Base-by-base conservation (phyloP, 2,329 filamentous ascomycete species). In the Colletotrichum sp. region DNA sequence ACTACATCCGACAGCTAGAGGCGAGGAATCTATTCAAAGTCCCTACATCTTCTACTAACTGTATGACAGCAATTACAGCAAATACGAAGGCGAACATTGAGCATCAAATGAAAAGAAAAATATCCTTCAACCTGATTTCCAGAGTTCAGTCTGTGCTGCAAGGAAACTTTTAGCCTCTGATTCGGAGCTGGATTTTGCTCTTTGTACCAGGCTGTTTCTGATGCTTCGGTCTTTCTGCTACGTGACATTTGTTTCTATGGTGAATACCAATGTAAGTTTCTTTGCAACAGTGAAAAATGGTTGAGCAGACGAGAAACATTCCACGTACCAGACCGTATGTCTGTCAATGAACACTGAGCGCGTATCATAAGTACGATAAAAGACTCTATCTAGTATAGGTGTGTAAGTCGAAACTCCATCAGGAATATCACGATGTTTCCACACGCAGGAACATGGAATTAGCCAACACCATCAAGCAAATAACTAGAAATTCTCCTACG, bases 301-400 rank as follows among this genome's bases (percentile, higher is more conserved):
- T n/a, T n/a, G 1, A n/a, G 0, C 3, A 0, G 38, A n/a, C 9
- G 5, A 48, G 38, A 10, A 43, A 7, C 5, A 48, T n/a, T 0
- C 3, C 18, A n/a, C 8, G 6, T 12, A n/a, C 18, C 5, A n/a
- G 5, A 48, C 18, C 18, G 38, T 48, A 9, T 48, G 38, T 4
- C 38, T n/a, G 18, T 48, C 0, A 12, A 48, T 5, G 38, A 48
- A 6, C 18, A 48, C 1, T n/a, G 9, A 48, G 0, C 4, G 38
- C 18, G 18, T 12, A n/a, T n/a, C 18, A 2, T 0, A 48, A 7
- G 18, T 48, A 12, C 4, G 1, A 2, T 48, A 0, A 48, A 0
- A n/a, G 38, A 48, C 38, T 1, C 18, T 48, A n/a, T 1, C 18
- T 48, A n/a, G 38, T 48, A 3, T 4, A 48, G 38, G 9, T 3